These are phyloP conservation scores for Chlorella sp. DNA, from an alignment of 139 green algal species.

Conservation along the genomic window DNA sequence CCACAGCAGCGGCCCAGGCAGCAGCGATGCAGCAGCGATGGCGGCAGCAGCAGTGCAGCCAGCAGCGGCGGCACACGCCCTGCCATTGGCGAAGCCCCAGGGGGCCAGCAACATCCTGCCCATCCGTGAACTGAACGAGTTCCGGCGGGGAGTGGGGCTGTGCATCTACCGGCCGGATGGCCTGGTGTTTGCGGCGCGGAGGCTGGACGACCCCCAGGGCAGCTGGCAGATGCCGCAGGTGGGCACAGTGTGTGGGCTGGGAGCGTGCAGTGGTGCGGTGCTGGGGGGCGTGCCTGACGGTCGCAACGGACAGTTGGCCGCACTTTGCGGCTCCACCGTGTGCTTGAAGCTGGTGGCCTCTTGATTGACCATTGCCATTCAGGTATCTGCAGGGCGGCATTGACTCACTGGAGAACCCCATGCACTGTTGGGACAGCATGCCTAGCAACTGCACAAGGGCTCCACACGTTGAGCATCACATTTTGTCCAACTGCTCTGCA, in stretches of 20 bases:
- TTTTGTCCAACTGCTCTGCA: too few relatives aligned
- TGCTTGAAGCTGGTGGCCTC: background rate
- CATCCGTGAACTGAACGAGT: conserved; percentile 30
- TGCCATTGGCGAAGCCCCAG: background rate
- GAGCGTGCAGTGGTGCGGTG: too few relatives aligned
- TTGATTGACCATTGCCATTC: background rate
- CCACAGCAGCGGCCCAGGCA: background rate
- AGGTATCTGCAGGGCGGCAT: too few relatives aligned
- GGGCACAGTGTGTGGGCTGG: background rate
- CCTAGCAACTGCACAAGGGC: background rate
- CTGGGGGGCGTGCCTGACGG: too few relatives aligned
- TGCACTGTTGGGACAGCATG: too few relatives aligned
- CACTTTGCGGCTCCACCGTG: too few relatives aligned
- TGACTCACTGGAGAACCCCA: background rate
- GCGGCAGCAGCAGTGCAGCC: background rate
- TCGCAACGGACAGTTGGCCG: too few relatives aligned
- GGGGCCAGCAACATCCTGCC: conserved; percentile 19
- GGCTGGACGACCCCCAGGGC: conserved; percentile 45
- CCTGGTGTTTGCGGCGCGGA: conserved; percentile 54
- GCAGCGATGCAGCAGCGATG: background rate
- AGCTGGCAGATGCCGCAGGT: conserved; percentile 69
- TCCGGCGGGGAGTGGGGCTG: conserved; percentile 56
- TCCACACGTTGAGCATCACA: too few relatives aligned
- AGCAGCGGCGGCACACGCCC: background rate
- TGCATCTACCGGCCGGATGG: conserved; percentile 54